A percentile compares a stretch with the other conserved stretches of the same genome.
phyloP scores from a whole-genome alignment of 1,284 basidiomycete genomes.

The Marasmius oreades region DNA sequence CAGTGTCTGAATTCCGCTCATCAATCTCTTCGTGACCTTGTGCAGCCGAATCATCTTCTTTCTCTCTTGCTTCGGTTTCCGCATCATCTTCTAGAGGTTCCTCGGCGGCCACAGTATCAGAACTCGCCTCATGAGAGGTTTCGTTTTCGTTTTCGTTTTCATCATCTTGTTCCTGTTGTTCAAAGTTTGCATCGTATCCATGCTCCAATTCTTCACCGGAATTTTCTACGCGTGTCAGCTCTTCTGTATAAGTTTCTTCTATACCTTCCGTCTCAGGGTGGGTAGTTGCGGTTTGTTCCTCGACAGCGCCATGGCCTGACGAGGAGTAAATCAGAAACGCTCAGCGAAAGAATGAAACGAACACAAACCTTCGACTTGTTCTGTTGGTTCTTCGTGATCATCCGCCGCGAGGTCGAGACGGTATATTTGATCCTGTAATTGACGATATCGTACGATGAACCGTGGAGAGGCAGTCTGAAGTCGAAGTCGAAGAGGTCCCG shows the following conservation, averaged over 20 bases:
- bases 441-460: slow-evolving; percentile 65
- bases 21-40: slow-evolving; percentile 5
- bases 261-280: background rate
- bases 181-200: background rate
- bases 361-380: background rate
- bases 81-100: background rate
- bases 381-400: background rate
- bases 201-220: background rate
- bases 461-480: slow-evolving; percentile 50
- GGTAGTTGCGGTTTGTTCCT: background rate
- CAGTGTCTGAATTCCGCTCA: background rate
- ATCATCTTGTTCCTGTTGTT: slow-evolving; percentile 1
- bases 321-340: background rate
- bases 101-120: too few species aligned
- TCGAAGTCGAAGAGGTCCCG: slow-evolving; percentile 62
- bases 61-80: slow-evolving; percentile 9
- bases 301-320: background rate
- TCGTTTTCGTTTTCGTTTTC: slow-evolving; percentile 14
- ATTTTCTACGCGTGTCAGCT: background rate
- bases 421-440: slow-evolving; percentile 55
- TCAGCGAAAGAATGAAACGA: background rate
- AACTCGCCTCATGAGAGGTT: background rate
- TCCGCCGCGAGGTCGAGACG: slow-evolving; percentile 34
- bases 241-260: background rate
- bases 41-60: slow-evolving; percentile 6